Evolutionary conservation across 768 basidiomycete genomes (phyloP), one percentile per base, ranked within the genome.

Genomic region (Tulasnella sp.): DNA sequence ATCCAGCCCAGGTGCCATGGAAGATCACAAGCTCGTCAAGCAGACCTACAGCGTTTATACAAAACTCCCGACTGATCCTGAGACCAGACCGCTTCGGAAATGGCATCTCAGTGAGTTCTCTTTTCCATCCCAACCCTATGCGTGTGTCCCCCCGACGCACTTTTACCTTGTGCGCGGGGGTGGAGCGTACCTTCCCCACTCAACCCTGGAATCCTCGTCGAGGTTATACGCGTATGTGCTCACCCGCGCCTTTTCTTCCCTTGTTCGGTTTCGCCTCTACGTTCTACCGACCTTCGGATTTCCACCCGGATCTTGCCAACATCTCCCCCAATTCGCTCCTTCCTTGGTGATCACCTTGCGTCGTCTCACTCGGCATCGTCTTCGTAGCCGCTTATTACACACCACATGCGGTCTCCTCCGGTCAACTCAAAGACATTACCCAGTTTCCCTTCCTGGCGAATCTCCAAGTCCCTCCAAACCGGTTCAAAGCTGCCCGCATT

Each of bases 31-130:
- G 19, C 49, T 58, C n/a, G 49, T 58, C 35, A 58, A 58, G 37
- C 57, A 58, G 49, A 58, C 57, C 15, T 58, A 58, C 27, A 58
- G 57, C 57, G 57, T 58, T 32, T 51, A 27, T 49, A 51, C 49
- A 15, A 49, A 50, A 8, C 35, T 51, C 9, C 57, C 48, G 8
- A 29, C n/a, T 4, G 49, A 49, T 49, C 48, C 57, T 7, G 57
- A 49, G 21, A 27, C 32, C 12, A 36, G 32, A 32, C 31, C 46
- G 25, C 11, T 41, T 34, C 35, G 57, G 49, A 58, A 58, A 51
- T 58, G 57, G 57, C 57, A 58, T 31, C 36, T 58, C 34, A 58
- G 57, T 58, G 46, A 49, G 57, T 58, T 37, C 36, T 15, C 21
- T 7, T 32, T 39, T 3, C 0, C 36, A 3, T 23, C 19, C 2